These are phyloP conservation scores for Podaxis carcinomalis DNA, from an alignment of 768 basidiomycete species.

Conservation along the genomic window DNA sequence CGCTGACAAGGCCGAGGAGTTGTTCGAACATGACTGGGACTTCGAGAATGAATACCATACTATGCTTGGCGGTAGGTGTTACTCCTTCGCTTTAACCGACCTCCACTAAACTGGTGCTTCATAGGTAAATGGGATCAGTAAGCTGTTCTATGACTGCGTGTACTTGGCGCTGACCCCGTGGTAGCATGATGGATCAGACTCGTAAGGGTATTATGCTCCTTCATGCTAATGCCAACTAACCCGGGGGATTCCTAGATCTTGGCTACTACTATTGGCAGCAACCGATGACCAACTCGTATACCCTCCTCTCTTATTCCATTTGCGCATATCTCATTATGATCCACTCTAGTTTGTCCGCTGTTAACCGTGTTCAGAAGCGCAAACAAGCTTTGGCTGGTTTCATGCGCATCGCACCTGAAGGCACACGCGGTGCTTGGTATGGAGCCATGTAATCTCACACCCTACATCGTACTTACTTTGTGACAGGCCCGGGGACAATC, in stretches of 20 bases:
- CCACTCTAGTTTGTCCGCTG: constrained; percentile 41
- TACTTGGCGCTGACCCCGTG: not conserved
- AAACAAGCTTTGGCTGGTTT: constrained; percentile 55
- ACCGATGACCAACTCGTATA: constrained; percentile 57
- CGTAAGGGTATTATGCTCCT: constrained; percentile 25
- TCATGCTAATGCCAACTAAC: not conserved
- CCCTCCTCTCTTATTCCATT: not conserved
- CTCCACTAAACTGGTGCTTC: not conserved
- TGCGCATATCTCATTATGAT: not conserved
- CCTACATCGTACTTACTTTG: not conserved
- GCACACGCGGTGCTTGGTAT: constrained; percentile 57
- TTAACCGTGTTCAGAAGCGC: constrained; percentile 46
- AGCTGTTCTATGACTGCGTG: constrained; percentile 16
- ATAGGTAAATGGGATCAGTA: constrained; percentile 63
- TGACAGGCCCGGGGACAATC: constrained; percentile 61
- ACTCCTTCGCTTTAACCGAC: not conserved
- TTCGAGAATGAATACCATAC: constrained; percentile 57
- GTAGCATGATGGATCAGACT: constrained; percentile 68
- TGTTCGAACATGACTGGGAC: constrained; percentile 59
- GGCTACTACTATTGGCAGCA: constrained; percentile 70
- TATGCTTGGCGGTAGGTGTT: constrained; percentile 42
- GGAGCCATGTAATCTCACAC: constrained; percentile 2
- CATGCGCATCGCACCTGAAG: constrained; percentile 60
- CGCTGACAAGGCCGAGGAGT: constrained; percentile 47
- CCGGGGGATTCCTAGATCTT: constrained; percentile 28